Conservation (phyloP, 768 basidiomycete genomes). For the Clitopilus hobsonii region DNA sequence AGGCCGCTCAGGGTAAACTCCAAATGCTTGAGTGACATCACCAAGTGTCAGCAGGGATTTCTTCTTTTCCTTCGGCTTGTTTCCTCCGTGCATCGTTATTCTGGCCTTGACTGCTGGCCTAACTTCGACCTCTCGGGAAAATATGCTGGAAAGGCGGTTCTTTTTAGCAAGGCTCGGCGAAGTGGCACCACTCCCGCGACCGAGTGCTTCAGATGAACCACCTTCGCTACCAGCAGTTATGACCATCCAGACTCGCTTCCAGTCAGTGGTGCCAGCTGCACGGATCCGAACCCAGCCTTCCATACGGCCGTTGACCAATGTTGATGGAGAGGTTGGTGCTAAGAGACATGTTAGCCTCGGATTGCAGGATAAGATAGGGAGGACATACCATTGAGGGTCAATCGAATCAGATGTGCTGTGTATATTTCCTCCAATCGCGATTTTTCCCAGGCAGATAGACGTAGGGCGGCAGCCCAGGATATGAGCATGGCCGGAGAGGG, state of each 20-base stretch:
- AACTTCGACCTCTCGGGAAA: constrained; percentile 41
- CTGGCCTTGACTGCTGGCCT: constrained; percentile 25
- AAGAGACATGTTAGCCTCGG: constrained; percentile 2
- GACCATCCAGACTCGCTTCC: constrained; percentile 89
- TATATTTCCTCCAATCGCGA: constrained; percentile 95
- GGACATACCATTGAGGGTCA: constrained; percentile 46
- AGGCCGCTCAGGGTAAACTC: constrained; percentile 94
- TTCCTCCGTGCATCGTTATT: constrained; percentile 57
- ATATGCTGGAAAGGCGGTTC: constrained; percentile 68
- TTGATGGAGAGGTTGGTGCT: constrained; percentile 53
- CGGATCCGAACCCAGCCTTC: constrained; percentile 92
- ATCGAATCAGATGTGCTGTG: constrained; percentile 88
- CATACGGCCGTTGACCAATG: constrained; percentile 66
- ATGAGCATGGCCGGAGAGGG: constrained; percentile 63
- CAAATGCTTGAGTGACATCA: constrained; percentile 79
- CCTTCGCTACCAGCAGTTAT: constrained; percentile 46
- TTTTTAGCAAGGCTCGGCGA: constrained; percentile 20
- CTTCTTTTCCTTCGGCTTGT: constrained; percentile 72
- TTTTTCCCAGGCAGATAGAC: constrained; percentile 92
- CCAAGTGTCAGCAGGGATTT: constrained; percentile 65
- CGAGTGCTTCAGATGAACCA: constrained; percentile 16
- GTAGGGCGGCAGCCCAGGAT: constrained; percentile 89
- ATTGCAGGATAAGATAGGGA: neutral
- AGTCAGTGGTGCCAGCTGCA: constrained; percentile 95
- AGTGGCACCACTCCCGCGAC: constrained; percentile 22